phyloP scores from a whole-genome alignment of 164 flowering plant species.

The Magnolia changhungtana region DNA sequence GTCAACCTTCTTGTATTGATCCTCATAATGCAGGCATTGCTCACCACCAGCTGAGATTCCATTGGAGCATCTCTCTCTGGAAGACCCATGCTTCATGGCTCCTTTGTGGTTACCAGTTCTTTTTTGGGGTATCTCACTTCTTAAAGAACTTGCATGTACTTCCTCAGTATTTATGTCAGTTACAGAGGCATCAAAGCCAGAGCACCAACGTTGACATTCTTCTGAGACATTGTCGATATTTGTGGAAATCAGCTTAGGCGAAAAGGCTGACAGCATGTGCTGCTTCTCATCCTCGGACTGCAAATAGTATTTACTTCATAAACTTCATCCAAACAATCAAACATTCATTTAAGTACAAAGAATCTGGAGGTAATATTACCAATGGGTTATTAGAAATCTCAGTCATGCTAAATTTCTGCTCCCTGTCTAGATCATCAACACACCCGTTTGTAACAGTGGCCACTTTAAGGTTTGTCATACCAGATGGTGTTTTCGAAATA shows the following conservation, averaged over 20 bases:
- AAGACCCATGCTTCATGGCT: slow-evolving; percentile 14
- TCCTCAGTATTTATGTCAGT: slow-evolving; percentile 12
- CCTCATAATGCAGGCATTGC: slow-evolving; percentile 14
- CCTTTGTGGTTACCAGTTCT: slow-evolving; percentile 2
- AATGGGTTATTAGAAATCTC: slow-evolving; percentile 10
- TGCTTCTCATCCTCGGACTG: slow-evolving; percentile 19
- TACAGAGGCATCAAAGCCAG: slow-evolving; percentile 7
- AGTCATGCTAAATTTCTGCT: slow-evolving; percentile 6
- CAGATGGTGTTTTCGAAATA: slow-evolving; percentile 1
- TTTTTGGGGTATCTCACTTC: slow-evolving; percentile 9
- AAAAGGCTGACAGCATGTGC: neutral
- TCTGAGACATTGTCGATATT: slow-evolving; percentile 8
- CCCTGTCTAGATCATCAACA: slow-evolving; percentile 12
- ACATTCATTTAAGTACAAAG: neutral
- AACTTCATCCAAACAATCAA: neutral
- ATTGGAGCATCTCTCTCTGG: slow-evolving; percentile 12
- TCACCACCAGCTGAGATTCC: slow-evolving; percentile 14
- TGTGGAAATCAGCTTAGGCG: slow-evolving; percentile 5
- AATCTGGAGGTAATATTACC: slow-evolving; percentile 13
- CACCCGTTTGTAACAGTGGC: neutral
- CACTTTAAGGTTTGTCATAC: slow-evolving; percentile 2
- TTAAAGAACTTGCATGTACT: neutral
- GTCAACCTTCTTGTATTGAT: slow-evolving; percentile 22
- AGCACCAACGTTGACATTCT: slow-evolving; percentile 9
- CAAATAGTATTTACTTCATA: slow-evolving; percentile 9